These are phyloP conservation scores for Coccomyxa sp. DNA, from an alignment of 139 green algal species.

Conservation along the genomic window DNA sequence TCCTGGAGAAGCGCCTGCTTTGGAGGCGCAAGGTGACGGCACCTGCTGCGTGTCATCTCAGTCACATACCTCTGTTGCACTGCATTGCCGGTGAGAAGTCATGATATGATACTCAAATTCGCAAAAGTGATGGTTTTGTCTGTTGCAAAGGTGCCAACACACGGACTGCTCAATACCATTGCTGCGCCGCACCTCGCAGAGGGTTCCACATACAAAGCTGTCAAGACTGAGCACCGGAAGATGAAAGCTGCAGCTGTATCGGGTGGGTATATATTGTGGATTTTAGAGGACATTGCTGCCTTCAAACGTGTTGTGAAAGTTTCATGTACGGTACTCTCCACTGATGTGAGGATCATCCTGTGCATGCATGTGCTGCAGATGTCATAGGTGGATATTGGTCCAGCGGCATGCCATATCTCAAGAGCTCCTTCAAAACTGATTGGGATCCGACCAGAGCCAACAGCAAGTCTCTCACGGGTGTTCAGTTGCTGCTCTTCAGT, in stretches of 20 bases:
- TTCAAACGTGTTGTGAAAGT: too few relatives aligned
- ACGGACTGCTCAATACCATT: constrained; percentile 72
- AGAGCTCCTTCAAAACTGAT: background rate
- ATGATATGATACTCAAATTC: background rate
- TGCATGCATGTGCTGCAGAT: too few relatives aligned
- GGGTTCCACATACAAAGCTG: constrained; percentile 22
- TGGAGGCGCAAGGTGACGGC: constrained; percentile 39
- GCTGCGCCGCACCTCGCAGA: constrained; percentile 56
- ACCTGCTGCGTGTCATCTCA: background rate
- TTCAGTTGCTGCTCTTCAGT: background rate
- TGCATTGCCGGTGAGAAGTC: background rate
- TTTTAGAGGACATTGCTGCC: background rate
- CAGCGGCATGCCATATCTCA: background rate
- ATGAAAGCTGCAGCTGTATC: background rate
- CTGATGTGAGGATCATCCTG: background rate
- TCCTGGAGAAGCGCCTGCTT: constrained; percentile 42
- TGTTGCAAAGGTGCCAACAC: constrained; percentile 46
- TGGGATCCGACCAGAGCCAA: background rate
- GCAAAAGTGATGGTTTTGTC: background rate
- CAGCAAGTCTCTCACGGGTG: background rate
- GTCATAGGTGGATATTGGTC: background rate
- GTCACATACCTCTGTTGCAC: background rate
- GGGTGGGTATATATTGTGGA: background rate
- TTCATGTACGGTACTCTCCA: background rate
- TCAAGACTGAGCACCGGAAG: background rate